These are phyloP conservation scores for Pilasporangium apinafurcum DNA, from an alignment of 352 stramenopile species.

Conservation along the genomic window DNA sequence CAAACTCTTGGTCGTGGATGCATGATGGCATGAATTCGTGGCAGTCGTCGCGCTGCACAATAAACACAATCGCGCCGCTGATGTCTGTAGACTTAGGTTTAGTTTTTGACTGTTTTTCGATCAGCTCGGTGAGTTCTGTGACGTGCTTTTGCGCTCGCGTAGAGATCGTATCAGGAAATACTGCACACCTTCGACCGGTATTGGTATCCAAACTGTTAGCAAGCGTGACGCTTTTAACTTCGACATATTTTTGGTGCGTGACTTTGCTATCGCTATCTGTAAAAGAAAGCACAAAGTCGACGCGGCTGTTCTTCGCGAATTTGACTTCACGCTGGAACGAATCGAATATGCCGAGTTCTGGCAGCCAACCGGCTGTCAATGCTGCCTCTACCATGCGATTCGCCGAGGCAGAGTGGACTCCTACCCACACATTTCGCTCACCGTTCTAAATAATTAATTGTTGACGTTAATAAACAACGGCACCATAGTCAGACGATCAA, in stretches of 20 bases:
- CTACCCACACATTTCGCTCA: constrained; percentile 60
- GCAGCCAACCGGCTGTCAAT: constrained; percentile 48
- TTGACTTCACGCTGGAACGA: constrained; percentile 64
- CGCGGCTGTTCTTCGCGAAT: constrained; percentile 74
- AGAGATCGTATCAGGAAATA: constrained; percentile 80
- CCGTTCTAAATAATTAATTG: constrained; percentile 44
- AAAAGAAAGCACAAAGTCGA: constrained; percentile 74
- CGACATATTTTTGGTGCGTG: constrained; percentile 61
- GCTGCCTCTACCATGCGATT: constrained; percentile 79
- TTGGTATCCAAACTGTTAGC: constrained; percentile 11
- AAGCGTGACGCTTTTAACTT: constrained; percentile 84
- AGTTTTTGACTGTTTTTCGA: constrained; percentile 13
- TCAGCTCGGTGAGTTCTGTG: constrained; percentile 56
- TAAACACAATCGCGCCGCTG: constrained; percentile 59
- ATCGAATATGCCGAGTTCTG: constrained; percentile 51
- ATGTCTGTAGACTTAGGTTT: constrained; percentile 8
- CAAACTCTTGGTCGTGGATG: constrained; percentile 60
- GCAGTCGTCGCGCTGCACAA: constrained; percentile 79
- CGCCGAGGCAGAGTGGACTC: constrained; percentile 67
- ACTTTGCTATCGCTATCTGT: constrained; percentile 18
- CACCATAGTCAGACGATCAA: not conserved
- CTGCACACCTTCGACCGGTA: constrained; percentile 20
- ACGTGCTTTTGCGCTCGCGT: constrained; percentile 74
- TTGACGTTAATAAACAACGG: not conserved
- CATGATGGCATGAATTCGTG: constrained; percentile 56